A percentile compares a stretch with the other conserved stretches of the same genome.
Conservation (phyloP, 2,329 filamentous ascomycete species). For the Gnomoniopsis sp. region DNA sequence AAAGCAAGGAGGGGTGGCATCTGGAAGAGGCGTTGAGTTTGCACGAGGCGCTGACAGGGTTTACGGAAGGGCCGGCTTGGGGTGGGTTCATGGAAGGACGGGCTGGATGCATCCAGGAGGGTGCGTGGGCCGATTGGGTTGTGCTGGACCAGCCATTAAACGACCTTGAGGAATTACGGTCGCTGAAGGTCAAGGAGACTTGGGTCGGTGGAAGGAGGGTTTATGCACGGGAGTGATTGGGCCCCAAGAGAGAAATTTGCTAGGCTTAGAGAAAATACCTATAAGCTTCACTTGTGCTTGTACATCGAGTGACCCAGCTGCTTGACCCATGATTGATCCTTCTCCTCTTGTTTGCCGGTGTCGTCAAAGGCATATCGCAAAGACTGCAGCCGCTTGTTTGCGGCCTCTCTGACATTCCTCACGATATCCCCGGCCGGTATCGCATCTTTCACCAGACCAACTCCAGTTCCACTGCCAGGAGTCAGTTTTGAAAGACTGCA, state of each 20-base stretch:
- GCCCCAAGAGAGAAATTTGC: not conserved
- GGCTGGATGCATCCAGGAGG: constrained; percentile 57
- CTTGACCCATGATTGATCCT: constrained; percentile 15
- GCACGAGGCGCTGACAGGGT: constrained; percentile 58
- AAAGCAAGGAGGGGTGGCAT: constrained; percentile 52
- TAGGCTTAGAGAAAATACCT: not conserved
- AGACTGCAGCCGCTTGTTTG: constrained; percentile 31
- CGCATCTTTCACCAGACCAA: constrained; percentile 41
- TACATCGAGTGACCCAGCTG: constrained; percentile 17
- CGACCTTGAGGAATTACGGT: constrained; percentile 48
- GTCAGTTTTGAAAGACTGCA: not conserved
- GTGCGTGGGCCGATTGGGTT: constrained; percentile 66
- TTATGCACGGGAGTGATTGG: constrained; percentile 31
- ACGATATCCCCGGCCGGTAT: constrained; percentile 42
- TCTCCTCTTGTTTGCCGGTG: constrained; percentile 10
- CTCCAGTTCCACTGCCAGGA: constrained; percentile 34
- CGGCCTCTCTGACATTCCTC: constrained; percentile 35
- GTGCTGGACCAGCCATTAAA: constrained; percentile 61
- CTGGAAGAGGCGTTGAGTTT: constrained; percentile 55
- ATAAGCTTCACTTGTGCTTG: constrained; percentile 8
- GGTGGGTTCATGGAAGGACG: constrained; percentile 57
- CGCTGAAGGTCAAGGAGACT: constrained; percentile 58
- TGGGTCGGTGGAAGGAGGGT: constrained; percentile 61
- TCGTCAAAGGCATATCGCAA: constrained; percentile 22
- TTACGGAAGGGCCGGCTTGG: constrained; percentile 57